These are phyloP conservation scores for Wallacemonas rigidus DNA, from an alignment of 208 protist species.

Conservation along the genomic window DNA sequence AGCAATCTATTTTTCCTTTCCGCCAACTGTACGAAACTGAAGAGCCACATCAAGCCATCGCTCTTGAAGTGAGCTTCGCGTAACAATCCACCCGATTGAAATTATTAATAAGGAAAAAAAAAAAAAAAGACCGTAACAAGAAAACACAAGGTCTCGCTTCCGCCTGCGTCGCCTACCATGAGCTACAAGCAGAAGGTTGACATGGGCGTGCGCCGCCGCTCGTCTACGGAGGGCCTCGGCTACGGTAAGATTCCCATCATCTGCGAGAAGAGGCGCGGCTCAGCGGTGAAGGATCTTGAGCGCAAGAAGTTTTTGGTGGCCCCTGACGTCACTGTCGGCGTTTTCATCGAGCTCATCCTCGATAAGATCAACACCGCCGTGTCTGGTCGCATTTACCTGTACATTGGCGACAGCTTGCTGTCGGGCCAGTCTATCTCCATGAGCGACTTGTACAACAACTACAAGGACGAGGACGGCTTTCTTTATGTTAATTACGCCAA, in stretches of 20 bases:
- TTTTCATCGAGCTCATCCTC: conserved; percentile 94
- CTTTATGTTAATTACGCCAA: conserved; percentile 74
- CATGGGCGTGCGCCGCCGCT: conserved; percentile 4
- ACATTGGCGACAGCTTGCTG: conserved; percentile 90
- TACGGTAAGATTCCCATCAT: conserved; percentile 73
- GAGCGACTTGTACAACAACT: conserved; percentile 80
- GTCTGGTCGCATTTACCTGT: conserved; percentile 95
- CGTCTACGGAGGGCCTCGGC: conserved; percentile 12
- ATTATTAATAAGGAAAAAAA: not conserved
- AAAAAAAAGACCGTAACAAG: not conserved
- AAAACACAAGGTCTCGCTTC: too few relatives aligned
- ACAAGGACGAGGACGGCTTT: conserved; percentile 91
- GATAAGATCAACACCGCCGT: conserved; percentile 91
- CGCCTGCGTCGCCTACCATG: not conserved
- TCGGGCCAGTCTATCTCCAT: conserved; percentile 62
- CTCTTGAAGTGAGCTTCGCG: too few relatives aligned
- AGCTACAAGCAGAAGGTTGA: conserved; percentile 15
- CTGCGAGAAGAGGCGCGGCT: conserved; percentile 91
- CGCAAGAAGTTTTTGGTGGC: conserved; percentile 93
- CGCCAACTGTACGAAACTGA: too few relatives aligned
- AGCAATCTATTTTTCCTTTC: too few relatives aligned
- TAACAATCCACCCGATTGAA: too few relatives aligned
- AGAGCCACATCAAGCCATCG: too few relatives aligned
- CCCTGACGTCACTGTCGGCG: conserved; percentile 88
- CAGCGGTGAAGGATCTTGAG: conserved; percentile 89